phyloP scores from a whole-genome alignment of 1,139 yeast genomes.

The Debaryomyces nepalensis region DNA sequence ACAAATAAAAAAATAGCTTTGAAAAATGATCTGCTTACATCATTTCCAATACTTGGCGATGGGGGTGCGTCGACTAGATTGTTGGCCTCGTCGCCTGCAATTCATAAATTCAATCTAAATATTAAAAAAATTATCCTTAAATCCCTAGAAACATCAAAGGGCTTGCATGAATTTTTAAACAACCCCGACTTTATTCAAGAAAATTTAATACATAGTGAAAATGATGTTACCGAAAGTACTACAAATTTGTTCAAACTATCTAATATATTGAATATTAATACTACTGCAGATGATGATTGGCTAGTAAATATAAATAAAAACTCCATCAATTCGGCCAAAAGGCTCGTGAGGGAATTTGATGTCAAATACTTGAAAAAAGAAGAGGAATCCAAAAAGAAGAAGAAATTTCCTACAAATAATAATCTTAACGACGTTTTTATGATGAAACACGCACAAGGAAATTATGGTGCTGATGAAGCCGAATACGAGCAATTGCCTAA shows the following conservation, averaged over 20 bases:
- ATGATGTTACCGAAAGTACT: slow-evolving; percentile 15
- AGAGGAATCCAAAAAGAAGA: slow-evolving; percentile 23
- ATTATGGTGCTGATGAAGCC: slow-evolving; percentile 34
- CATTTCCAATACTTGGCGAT: slow-evolving; percentile 3
- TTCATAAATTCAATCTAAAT: slow-evolving; percentile 31
- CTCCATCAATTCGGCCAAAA: slow-evolving; percentile 21
- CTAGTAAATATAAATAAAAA: slow-evolving; percentile 19
- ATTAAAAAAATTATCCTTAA: slow-evolving; percentile 30
- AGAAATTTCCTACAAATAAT: slow-evolving; percentile 16
- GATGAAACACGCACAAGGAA: slow-evolving; percentile 22
- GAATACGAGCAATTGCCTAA: slow-evolving; percentile 39
- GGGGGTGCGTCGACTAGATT: slow-evolving; percentile 18
- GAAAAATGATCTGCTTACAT: slow-evolving; percentile 4
- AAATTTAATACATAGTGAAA: slow-evolving; percentile 26
- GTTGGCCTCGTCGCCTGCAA: slow-evolving; percentile 36
- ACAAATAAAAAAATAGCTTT: slow-evolving; percentile 21
- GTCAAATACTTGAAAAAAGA: slow-evolving; percentile 24
- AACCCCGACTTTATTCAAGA: slow-evolving; percentile 34
- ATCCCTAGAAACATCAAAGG: slow-evolving; percentile 30
- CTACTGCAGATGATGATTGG: slow-evolving; percentile 23
- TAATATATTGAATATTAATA: slow-evolving; percentile 32
- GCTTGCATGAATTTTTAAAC: slow-evolving; percentile 26
- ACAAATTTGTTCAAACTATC: slow-evolving; percentile 37
- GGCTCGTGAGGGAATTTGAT: slow-evolving; percentile 26
- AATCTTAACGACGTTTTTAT: slow-evolving; percentile 4